Conservation (phyloP, 352 stramenopile species). For the Phytopythium aichiense region DNA sequence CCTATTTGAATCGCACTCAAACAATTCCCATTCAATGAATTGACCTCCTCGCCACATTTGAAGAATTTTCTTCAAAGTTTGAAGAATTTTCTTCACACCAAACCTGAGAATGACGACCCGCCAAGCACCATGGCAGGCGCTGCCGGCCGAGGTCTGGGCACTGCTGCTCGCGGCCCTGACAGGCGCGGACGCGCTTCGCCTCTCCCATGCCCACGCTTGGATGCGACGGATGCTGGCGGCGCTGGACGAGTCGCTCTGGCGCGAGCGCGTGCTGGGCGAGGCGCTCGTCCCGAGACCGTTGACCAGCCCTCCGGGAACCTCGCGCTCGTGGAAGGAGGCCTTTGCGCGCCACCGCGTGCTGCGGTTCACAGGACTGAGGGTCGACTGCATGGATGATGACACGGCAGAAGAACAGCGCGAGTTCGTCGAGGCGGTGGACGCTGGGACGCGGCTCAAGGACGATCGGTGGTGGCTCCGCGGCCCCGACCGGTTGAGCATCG, state of each 20-base stretch:
- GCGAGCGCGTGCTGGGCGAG: background rate
- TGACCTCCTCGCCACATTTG: background rate
- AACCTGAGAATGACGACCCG: background rate
- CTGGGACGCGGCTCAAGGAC: background rate
- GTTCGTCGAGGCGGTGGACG: background rate
- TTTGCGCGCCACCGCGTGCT: conserved; percentile 4
- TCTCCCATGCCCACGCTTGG: conserved; percentile 20
- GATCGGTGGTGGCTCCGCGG: background rate
- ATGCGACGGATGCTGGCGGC: background rate
- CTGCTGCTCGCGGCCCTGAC: conserved; percentile 15
- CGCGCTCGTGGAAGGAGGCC: background rate
- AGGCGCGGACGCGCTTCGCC: conserved; percentile 21
- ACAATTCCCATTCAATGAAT: background rate
- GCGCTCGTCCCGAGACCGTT: too few relatives aligned
- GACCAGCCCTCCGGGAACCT: background rate
- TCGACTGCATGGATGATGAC: conserved; percentile 1
- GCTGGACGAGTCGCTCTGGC: conserved; percentile 4
- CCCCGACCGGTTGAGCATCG: conserved; percentile 13
- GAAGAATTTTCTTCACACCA: too few relatives aligned
- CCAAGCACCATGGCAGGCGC: background rate
- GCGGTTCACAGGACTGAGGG: background rate
- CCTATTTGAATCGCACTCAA: background rate
- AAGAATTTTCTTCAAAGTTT: too few relatives aligned
- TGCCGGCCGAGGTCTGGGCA: conserved; percentile 22
- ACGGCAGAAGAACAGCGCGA: background rate